A percentile compares a stretch with the other conserved stretches of the same genome.
phyloP scores from a whole-genome alignment of 257 asterid species.

The Nicotiana paniculata region DNA sequence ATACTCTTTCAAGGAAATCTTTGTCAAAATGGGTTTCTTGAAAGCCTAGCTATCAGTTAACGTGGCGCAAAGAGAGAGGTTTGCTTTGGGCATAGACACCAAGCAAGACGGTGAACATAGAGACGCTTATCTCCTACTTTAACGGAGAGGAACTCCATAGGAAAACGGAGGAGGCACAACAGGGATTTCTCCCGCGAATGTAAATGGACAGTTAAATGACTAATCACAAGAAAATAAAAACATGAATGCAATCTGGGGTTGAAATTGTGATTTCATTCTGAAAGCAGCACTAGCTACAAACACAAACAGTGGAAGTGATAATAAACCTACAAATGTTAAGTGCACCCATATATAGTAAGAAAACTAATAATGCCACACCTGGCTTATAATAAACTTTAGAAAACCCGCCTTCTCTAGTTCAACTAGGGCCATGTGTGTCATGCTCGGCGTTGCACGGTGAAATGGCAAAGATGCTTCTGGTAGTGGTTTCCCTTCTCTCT shows the following conservation, averaged over 20 bases:
- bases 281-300: slow-evolving; percentile 6
- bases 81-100: not conserved
- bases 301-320: not conserved
- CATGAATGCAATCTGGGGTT: not conserved
- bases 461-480: slow-evolving; percentile 96
- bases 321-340: not conserved
- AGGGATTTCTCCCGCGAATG: not conserved
- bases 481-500: slow-evolving; percentile 89
- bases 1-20: not conserved
- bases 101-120: not conserved
- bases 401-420: slow-evolving; percentile 85
- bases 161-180: not conserved
- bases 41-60: not conserved
- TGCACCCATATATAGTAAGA: not conserved
- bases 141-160: not conserved
- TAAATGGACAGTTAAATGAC: not conserved
- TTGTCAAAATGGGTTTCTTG: not conserved
- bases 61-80: not conserved
- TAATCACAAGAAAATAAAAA: not conserved
- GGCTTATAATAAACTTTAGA: slow-evolving; percentile 81
- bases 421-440: slow-evolving; percentile 92
- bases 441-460: slow-evolving; percentile 91
- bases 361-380: slow-evolving; percentile 38
- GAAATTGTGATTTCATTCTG: not conserved
- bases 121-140: not conserved